phyloP scores from a whole-genome alignment of 2,329 filamentous ascomycete species.

The Pseudocercospora fijiensis region DNA sequence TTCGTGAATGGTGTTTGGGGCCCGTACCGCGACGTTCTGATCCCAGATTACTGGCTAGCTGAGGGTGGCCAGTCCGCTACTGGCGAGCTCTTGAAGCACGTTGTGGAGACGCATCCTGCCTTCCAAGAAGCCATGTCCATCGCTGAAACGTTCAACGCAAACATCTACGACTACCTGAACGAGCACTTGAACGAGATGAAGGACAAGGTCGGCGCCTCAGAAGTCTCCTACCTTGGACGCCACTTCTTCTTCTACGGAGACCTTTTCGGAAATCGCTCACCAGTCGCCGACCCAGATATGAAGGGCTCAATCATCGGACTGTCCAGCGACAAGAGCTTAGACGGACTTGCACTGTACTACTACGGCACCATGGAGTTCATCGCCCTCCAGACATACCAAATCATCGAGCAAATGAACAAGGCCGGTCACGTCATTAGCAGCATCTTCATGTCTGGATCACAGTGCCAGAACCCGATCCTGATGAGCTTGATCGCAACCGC shows the following conservation, averaged over 20 bases:
- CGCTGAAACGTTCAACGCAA: constrained; percentile 77
- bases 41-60: constrained; percentile 93
- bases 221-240: constrained; percentile 79
- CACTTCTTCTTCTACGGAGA: constrained; percentile 99
- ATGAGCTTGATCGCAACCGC: constrained; percentile 89
- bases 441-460: constrained; percentile 98
- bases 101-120: constrained; percentile 91
- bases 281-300: constrained; percentile 91
- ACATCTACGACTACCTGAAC: constrained; percentile 95
- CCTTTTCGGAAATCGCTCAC: constrained; percentile 93
- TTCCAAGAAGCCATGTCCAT: constrained; percentile 76
- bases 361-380: constrained; percentile 98
- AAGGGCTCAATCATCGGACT: constrained; percentile 84
- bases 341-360: constrained; percentile 87
- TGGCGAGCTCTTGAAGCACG: constrained; percentile 88
- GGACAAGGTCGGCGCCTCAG: constrained; percentile 67
- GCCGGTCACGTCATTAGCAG: constrained; percentile 82
- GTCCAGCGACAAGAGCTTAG: constrained; percentile 79
- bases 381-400: constrained; percentile 92
- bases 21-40: constrained; percentile 88
- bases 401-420: constrained; percentile 89
- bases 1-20: constrained; percentile 98
- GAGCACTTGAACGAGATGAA: constrained; percentile 76
- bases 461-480: constrained; percentile 91
- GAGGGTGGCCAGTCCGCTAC: constrained; percentile 97